Percentiles rank a stretch among this genome's conserved stretches.
These are phyloP conservation scores for Erodium trifolium DNA, from an alignment of 441 rosid genomes.

Conservation along the genomic window DNA sequence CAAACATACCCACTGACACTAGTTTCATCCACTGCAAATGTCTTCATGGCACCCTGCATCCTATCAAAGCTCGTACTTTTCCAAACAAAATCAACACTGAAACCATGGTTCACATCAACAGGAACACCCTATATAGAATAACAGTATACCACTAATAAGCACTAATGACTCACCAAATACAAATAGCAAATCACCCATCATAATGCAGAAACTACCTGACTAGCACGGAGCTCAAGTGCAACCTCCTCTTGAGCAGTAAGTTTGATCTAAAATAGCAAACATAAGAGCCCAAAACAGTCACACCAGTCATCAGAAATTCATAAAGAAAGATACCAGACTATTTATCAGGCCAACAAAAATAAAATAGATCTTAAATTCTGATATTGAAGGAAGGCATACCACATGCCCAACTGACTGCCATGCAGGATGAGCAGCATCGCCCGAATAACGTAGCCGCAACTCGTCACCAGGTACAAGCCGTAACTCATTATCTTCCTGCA, in stretches of 20 bases:
- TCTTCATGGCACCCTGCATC: constrained; percentile 99
- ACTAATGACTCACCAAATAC: constrained; percentile 7
- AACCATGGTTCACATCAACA: constrained; percentile 81
- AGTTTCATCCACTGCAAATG: constrained; percentile 97
- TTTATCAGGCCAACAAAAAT: neutral
- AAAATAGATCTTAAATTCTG: neutral
- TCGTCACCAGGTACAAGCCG: constrained; percentile 98
- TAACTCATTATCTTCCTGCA: constrained; percentile 92
- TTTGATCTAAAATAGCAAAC: constrained; percentile 53
- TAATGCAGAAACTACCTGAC: constrained; percentile 53
- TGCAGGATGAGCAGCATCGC: constrained; percentile 94
- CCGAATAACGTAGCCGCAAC: constrained; percentile 84
- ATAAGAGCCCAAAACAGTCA: neutral
- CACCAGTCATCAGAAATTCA: neutral
- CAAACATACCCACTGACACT: constrained; percentile 96
- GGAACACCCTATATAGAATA: constrained; percentile 71
- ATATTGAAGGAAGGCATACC: constrained; percentile 39
- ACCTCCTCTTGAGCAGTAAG: constrained; percentile 98
- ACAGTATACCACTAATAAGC: constrained; percentile 9
- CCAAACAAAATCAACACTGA: constrained; percentile 99
- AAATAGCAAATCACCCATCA: neutral
- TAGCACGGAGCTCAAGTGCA: constrained; percentile 95
- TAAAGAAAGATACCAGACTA: too few species aligned
- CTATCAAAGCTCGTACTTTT: constrained; percentile 98
- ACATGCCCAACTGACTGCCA: constrained; percentile 99